Evolutionary conservation across 164 flowering plant genomes (phyloP).

Genomic region (Magnolia sinica): DNA sequence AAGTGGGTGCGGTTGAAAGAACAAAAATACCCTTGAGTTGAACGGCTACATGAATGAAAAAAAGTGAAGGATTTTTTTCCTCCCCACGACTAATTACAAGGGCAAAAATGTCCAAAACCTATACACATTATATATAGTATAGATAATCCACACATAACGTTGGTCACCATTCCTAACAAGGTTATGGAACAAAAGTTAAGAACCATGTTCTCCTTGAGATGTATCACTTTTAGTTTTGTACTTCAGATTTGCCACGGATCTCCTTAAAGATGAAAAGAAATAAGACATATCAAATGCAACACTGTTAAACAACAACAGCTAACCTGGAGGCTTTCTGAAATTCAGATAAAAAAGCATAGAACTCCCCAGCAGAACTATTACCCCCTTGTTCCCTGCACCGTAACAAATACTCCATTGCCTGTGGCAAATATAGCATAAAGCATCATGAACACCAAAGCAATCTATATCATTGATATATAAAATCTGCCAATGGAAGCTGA

Average conservation of each 20-base stretch:
- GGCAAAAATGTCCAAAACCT: too few relatives aligned
- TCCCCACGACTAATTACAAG: too few relatives aligned
- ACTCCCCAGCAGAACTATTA: constrained; percentile 73
- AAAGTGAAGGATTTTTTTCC: too few relatives aligned
- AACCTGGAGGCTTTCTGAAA: constrained; percentile 95
- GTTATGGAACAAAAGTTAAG: neutral
- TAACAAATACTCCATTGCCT: constrained; percentile 90
- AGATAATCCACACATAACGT: neutral
- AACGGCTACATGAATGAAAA: too few relatives aligned
- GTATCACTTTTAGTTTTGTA: neutral
- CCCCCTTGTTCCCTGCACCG: constrained; percentile 63
- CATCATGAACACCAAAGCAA: neutral
- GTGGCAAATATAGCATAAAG: constrained; percentile 9
- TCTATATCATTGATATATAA: too few relatives aligned
- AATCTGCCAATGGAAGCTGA: neutral
- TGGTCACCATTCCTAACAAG: neutral
- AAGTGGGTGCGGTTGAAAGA: too few relatives aligned
- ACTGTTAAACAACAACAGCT: neutral
- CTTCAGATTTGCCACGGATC: neutral
- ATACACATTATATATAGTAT: neutral
- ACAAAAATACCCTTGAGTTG: too few relatives aligned
- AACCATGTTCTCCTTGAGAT: neutral
- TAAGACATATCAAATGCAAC: neutral
- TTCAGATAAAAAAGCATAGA: constrained; percentile 54
- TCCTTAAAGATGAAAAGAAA: too few relatives aligned